Evolutionary conservation across 345 rosid species (phyloP).

Genomic region (Cardamine chenopodiifolia): DNA sequence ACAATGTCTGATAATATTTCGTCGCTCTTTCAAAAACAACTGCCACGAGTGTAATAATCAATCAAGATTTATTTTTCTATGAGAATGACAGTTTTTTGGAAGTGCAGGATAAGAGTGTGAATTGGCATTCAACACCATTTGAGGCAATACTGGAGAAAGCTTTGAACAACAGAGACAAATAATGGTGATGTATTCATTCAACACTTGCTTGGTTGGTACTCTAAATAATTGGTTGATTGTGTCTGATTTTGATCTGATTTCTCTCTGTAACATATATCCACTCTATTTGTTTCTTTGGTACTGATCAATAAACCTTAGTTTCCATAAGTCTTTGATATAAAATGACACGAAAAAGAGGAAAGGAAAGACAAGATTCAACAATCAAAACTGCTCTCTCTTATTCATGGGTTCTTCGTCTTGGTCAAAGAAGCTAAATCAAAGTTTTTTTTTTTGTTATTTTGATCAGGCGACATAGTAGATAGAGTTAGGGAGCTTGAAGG

Average conservation of each 20-base stretch:
- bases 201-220: slow-evolving; percentile 14
- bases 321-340: slow-evolving; percentile 10
- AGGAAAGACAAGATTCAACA: slow-evolving; percentile 18
- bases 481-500: slow-evolving; percentile 92
- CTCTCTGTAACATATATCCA: not conserved
- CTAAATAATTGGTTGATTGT: not conserved
- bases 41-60: not conserved
- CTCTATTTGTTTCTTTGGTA: not conserved
- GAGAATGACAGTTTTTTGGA: slow-evolving; percentile 55
- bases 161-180: slow-evolving; percentile 50
- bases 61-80: not conserved
- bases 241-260: not conserved
- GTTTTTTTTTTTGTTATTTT: slow-evolving; percentile 15
- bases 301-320: not conserved
- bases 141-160: slow-evolving; percentile 95
- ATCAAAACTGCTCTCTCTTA: slow-evolving; percentile 13
- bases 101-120: slow-evolving; percentile 88
- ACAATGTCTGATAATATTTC: not conserved
- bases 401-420: slow-evolving; percentile 2
- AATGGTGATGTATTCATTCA: slow-evolving; percentile 22
- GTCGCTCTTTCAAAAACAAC: not conserved
- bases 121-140: slow-evolving; percentile 92
- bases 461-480: slow-evolving; percentile 59
- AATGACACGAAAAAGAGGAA: not conserved
- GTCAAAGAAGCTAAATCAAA: slow-evolving; percentile 7